Base-by-base conservation (phyloP, 1,284 basidiomycete species). In the Naganishia sp. region DNA sequence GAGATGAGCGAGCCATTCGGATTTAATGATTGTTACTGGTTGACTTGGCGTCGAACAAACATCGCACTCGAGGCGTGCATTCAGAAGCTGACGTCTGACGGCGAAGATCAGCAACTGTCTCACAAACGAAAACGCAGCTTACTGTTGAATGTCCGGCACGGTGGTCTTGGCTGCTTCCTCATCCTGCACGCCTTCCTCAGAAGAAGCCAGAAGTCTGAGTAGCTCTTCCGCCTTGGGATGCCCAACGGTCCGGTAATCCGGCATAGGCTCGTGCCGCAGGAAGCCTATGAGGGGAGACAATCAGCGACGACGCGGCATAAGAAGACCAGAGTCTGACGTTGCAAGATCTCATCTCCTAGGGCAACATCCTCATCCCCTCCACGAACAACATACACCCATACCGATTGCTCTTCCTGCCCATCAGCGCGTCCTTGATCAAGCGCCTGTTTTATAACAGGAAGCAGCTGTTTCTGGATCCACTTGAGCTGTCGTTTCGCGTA, bases 401-500 rank as follows among this genome's bases (percentile, higher is more conserved):
- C 83, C 57, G 73, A 77, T 3, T 70, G 73, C 7, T 70, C 55
- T 6, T 73, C 66, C 6, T 52, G 48, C 2, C 21, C 36, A 11
- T 21, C 46, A 6, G 16, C 36, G 5, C 50, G 50, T 13, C 36
- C 33, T 16, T 42, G 33, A 2, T 28, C 33, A 68, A 86, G 83
- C 13, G 85, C 83, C 39, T 83, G 83, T 43, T 84, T 75, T 3
- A 90, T 82, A 1, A 87, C 88, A 1, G 94, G 94, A 10, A 97
- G 76, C 6, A 99, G 80, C 78, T 96, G 94, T 75, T 93, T 94
- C 46, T 86, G 84, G 60, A 99, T 88, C 96, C 96, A 99, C 56
- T 88, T 88, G 45, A 94, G 83, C 77, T 99, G 96, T 21, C 88
- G 84, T 75, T 90, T 92, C 0, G 96, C 92, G 75, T 99, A 99